Conservation (phyloP, 2,329 filamentous ascomycete species). For the Pestalotiopsis sp. region DNA sequence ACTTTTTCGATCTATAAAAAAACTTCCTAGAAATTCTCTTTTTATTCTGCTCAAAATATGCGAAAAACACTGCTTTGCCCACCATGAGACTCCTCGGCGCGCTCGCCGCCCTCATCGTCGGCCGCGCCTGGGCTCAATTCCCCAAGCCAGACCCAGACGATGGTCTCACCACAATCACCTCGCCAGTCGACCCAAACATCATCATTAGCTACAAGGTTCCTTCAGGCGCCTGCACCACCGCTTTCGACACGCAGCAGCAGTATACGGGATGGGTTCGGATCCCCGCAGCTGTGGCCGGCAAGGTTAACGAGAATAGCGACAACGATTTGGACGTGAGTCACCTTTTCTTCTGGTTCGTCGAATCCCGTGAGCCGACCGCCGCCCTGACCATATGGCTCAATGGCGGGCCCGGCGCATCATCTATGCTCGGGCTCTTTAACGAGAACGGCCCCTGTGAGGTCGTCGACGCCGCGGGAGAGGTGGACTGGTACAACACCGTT, state of each 20-base stretch:
- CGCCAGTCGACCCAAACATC: constrained; percentile 64
- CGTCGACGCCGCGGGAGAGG: constrained; percentile 34
- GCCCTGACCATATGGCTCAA: constrained; percentile 64
- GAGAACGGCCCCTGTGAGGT: constrained; percentile 26
- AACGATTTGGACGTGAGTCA: constrained; percentile 52
- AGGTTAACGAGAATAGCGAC: neutral
- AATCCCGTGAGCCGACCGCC: constrained; percentile 44
- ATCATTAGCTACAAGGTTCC: constrained; percentile 69
- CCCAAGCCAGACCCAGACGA: constrained; percentile 15
- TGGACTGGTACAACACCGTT: constrained; percentile 53
- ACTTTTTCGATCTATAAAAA: neutral
- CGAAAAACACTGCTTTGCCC: neutral
- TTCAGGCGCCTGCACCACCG: constrained; percentile 64
- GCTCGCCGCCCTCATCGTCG: constrained; percentile 6
- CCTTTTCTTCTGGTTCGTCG: constrained; percentile 55
- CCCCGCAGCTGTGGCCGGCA: constrained; percentile 33
- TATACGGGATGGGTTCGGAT: constrained; percentile 71
- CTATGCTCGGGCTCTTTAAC: constrained; percentile 64
- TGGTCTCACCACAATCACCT: constrained; percentile 59
- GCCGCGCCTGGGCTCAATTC: constrained; percentile 32
- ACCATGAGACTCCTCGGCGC: constrained; percentile 19
- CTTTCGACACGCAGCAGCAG: constrained; percentile 67
- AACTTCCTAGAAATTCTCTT: neutral
- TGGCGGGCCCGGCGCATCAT: constrained; percentile 67
- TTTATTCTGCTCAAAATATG: too few species aligned